phyloP scores from a whole-genome alignment of 306 rosid species.

The Spatholobus suberectus region DNA sequence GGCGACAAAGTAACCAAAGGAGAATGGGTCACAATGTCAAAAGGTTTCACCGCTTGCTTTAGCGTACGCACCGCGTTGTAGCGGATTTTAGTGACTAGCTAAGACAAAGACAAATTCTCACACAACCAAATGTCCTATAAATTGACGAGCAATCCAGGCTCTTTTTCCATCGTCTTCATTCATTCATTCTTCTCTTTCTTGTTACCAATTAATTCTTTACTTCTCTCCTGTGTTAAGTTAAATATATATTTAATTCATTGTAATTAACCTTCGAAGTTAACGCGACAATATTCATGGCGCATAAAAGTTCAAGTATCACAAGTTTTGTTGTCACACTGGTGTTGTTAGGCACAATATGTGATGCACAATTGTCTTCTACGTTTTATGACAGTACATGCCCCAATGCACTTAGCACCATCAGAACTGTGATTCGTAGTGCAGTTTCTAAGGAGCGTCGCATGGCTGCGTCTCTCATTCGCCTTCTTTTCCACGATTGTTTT shows the following conservation, averaged over 20 bases:
- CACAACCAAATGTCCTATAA: background rate
- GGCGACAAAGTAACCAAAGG: too few species aligned
- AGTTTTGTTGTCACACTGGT: background rate
- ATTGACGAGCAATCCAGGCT: too few species aligned
- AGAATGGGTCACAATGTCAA: too few species aligned
- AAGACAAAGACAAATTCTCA: too few species aligned
- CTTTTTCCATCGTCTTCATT: too few species aligned
- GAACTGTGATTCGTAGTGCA: constrained; percentile 39
- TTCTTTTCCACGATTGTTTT: background rate
- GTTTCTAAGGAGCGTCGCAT: constrained; percentile 48
- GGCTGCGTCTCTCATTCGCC: constrained; percentile 51
- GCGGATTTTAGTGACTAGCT: too few species aligned
- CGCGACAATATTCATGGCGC: background rate
- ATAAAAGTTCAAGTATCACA: background rate
- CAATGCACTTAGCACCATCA: constrained; percentile 52
- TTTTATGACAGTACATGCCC: constrained; percentile 64
- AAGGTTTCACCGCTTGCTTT: too few species aligned
- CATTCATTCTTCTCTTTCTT: too few species aligned
- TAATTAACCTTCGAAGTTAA: background rate
- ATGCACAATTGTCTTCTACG: constrained; percentile 57
- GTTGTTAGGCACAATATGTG: background rate
- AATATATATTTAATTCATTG: too few species aligned
- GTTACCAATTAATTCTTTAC: background rate
- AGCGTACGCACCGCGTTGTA: too few species aligned
- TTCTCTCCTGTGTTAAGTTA: too few species aligned